Conservation (phyloP, 2,329 filamentous ascomycete genomes). For the Seiridium unicorne region DNA sequence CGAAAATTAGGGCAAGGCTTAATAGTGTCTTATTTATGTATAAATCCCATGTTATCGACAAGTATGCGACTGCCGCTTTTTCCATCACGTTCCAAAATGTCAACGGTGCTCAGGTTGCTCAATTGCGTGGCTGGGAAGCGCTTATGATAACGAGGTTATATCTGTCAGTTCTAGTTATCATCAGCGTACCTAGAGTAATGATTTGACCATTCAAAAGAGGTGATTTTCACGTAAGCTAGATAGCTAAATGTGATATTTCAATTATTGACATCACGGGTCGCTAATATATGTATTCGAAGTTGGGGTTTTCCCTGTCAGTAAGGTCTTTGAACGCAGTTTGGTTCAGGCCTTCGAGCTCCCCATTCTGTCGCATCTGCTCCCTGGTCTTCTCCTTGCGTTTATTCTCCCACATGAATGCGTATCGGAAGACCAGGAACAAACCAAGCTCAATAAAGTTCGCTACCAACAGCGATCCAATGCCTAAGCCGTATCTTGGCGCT, state of each 20-base stretch:
- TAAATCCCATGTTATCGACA: too few relatives aligned
- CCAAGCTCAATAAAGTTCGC: slow-evolving; percentile 36
- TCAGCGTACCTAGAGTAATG: too few relatives aligned
- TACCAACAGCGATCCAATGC: slow-evolving; percentile 39
- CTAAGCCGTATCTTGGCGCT: slow-evolving; percentile 37
- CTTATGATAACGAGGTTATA: too few relatives aligned
- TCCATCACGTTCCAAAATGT: too few relatives aligned
- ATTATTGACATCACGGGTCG: neutral
- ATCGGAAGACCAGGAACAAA: slow-evolving; percentile 37
- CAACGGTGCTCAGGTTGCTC: too few relatives aligned
- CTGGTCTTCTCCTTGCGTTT: slow-evolving; percentile 22
- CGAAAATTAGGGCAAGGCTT: too few relatives aligned
- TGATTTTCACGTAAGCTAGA: too few relatives aligned
- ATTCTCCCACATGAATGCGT: slow-evolving; percentile 39
- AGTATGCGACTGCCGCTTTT: too few relatives aligned
- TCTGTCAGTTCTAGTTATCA: too few relatives aligned
- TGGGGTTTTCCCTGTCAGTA: slow-evolving; percentile 41
- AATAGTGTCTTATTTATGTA: too few relatives aligned
- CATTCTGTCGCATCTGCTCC: neutral
- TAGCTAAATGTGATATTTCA: neutral
- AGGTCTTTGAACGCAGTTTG: slow-evolving; percentile 39
- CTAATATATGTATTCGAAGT: slow-evolving; percentile 33
- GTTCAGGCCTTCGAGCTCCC: slow-evolving; percentile 24
- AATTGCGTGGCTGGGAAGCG: too few relatives aligned
- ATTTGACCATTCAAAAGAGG: too few relatives aligned